Base-by-base conservation (phyloP, 2,329 filamentous ascomycete species). In the Arthrobotrys conoides region DNA sequence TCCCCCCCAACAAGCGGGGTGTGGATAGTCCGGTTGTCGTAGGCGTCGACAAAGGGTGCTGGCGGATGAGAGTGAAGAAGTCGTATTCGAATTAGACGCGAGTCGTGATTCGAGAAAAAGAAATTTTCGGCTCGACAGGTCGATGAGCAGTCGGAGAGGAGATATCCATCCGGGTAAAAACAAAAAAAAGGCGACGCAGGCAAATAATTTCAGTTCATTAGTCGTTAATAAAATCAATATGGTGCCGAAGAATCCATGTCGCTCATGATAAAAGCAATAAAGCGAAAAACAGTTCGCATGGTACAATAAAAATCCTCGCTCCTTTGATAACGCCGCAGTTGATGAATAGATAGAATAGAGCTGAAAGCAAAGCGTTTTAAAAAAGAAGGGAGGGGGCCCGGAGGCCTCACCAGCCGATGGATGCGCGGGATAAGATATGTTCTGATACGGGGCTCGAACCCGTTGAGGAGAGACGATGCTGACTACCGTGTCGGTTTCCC, bases 321-420 rank as follows among this genome's bases (percentile, higher is more conserved):
- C 75, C 75, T n/a, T 68, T 51, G 41, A 61, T 61, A 76, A 78
- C 75, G 75, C 75, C 75, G 61, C 30, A 38, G 41, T 55, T 57
- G 33, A 68, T 72, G 46, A 76, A 57, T 61, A 66, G 12, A 30
- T 33, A 49, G 44, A 63, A 51, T 57, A 64, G 55, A 53, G 27
- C 18, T 22, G 44, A 61, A 59, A 68, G 33, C 38, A 69, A 53
- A 36, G 24, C 33, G 38, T 57, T 36, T 27, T 33, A 57, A 49
- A 36, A 5, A 71, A 57, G 53, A 63, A 49, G 66, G 48, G 36
- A 30, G 55, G 27, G 44, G 48, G 53, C 12, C 38, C 38, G 3
- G 9, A n/a, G 38, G 38, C 38, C 12, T 41, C 10, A 5, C 14
- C 14, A 5, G 38, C 38, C 38, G 38, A 41, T 41, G 38, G 14